Evolutionary conservation across 2,329 filamentous ascomycete species (phyloP), one percentile per base, ranked within the genome.

Genomic region (Penicillium sp.): DNA sequence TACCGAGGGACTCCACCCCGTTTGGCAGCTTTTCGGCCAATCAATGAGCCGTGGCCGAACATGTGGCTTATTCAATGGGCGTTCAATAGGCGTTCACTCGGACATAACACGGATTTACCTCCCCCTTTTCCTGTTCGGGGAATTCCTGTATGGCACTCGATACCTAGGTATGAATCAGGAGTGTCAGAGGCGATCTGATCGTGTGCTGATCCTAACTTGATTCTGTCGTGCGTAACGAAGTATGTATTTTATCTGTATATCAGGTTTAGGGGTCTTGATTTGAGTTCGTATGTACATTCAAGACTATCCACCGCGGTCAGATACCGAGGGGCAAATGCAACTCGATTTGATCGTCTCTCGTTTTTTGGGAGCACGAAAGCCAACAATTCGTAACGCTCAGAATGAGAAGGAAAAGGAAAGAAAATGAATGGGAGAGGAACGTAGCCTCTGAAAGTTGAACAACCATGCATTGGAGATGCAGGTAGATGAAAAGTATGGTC

Each of bases 281-380:
- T 48, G 47, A 43, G 44, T 42, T 42, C 24, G 47, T 53, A 49
- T 53, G 38, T 53, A 53, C 50, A 53, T 42, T 36, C 36, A 36
- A 48, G 42, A 43, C n/a, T 43, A 53, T 36, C 38, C 32, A 24
- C 38, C 3, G 16, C 7, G 22, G 18, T 39, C 18, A 21, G 8
- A 40, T 21, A 21, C 38, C 38, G 18, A 21, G 10, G 13, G 3
- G 8, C 5, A 40, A 2, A 40, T 40, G 38, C n/a, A 4, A 38
- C 22, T 36, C 13, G 16, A 39, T 22, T 47, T 4, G 9, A 32
- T 47, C 24, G 18, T 42, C 43, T 34, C 24, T 8, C n/a, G 27
- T 36, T 31, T 32, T 3, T 27, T 21, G 7, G 34, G 36, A 22
- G 21, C 10, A 16, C 43, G 22, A 7, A 40, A 47, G n/a, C 6